These are phyloP conservation scores for Solanum chiquidenum DNA, from an alignment of 257 asterid species.

Conservation along the genomic window DNA sequence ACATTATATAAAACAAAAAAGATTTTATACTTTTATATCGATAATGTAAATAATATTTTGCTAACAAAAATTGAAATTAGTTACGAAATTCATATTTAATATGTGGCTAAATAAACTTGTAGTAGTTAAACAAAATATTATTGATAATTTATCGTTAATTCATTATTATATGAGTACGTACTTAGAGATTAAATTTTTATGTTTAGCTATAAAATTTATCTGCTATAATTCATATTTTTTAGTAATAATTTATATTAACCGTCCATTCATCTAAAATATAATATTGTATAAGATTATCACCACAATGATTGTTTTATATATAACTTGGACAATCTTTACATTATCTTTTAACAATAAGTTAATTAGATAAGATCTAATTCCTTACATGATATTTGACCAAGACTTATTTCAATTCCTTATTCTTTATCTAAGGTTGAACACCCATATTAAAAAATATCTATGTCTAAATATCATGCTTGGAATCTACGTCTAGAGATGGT, in stretches of 20 bases:
- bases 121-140: background rate
- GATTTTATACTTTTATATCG: background rate
- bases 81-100: background rate
- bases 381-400: too few species aligned
- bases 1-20: background rate
- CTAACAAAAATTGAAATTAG: background rate
- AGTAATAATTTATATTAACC: background rate
- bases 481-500: too few species aligned
- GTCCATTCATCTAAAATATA: background rate
- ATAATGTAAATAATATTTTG: background rate
- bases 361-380: too few species aligned
- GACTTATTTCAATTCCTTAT: too few species aligned
- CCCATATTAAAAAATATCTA: too few species aligned
- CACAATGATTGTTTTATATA: too few species aligned
- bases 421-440: too few species aligned
- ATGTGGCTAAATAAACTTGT: background rate
- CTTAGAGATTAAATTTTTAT: background rate
- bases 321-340: background rate
- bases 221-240: background rate
- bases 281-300: background rate
- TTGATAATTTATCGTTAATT: background rate
- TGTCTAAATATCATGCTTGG: too few species aligned
- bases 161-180: too few species aligned
- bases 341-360: too few species aligned
- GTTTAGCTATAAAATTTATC: background rate